phyloP scores from a whole-genome alignment of 2,329 filamentous ascomycete genomes.

The Claviceps monticola region DNA sequence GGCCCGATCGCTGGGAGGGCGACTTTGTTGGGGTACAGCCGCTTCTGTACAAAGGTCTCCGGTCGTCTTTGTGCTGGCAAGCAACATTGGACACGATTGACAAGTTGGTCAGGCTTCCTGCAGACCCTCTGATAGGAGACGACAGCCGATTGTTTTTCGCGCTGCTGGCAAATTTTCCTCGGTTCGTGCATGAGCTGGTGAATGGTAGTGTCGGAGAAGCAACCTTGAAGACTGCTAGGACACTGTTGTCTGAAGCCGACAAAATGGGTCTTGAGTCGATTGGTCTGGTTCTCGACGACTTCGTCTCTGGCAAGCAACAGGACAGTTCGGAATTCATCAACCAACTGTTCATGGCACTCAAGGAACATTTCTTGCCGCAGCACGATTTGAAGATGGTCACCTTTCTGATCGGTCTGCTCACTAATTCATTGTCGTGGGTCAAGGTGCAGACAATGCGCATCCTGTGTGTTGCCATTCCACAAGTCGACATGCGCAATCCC shows the following conservation, averaged over 20 bases:
- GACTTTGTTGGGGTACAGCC: slow-evolving; percentile 75
- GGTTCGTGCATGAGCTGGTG: slow-evolving; percentile 71
- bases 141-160: slow-evolving; percentile 73
- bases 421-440: slow-evolving; percentile 79
- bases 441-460: slow-evolving; percentile 89
- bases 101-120: slow-evolving; percentile 63
- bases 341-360: slow-evolving; percentile 60
- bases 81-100: slow-evolving; percentile 66
- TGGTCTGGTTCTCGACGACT: slow-evolving; percentile 54
- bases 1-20: slow-evolving; percentile 80
- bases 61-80: slow-evolving; percentile 72
- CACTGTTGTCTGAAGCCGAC: slow-evolving; percentile 60
- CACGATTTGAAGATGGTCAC: slow-evolving; percentile 76
- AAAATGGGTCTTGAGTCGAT: slow-evolving; percentile 55
- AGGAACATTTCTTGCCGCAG: slow-evolving; percentile 64
- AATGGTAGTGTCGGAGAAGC: slow-evolving; percentile 40
- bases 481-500: slow-evolving; percentile 83
- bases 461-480: slow-evolving; percentile 69
- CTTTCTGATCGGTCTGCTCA: slow-evolving; percentile 81
- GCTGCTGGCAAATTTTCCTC: slow-evolving; percentile 80
- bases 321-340: slow-evolving; percentile 62
- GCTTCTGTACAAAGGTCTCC: slow-evolving; percentile 79
- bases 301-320: slow-evolving; percentile 52
- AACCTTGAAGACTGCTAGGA: slow-evolving; percentile 49
- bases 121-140: slow-evolving; percentile 67